Evolutionary conservation across 176 grass and related monocot genomes (phyloP).

Genomic region (Pharus latifolius): DNA sequence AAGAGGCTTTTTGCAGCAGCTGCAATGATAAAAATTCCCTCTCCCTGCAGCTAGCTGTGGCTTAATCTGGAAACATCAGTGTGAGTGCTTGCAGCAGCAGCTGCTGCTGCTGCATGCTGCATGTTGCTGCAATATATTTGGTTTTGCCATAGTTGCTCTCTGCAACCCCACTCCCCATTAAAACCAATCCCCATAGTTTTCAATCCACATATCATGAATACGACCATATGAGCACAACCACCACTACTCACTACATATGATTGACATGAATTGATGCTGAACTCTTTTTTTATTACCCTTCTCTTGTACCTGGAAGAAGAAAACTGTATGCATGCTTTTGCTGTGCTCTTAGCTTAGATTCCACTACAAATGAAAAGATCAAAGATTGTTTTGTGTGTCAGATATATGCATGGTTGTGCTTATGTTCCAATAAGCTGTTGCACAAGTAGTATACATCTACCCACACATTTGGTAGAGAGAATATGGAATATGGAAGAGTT

Average conservation of each 20-base stretch:
- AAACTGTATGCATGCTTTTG: not conserved
- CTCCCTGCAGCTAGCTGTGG: not conserved
- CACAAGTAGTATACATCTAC: not conserved
- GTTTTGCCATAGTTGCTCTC: slow-evolving; percentile 6
- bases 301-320: not conserved
- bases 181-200: slow-evolving; percentile 17
- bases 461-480: not conserved
- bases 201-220: slow-evolving; percentile 31
- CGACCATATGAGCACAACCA: slow-evolving; percentile 13
- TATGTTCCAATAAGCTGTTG: not conserved
- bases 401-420: not conserved
- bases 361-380: not conserved
- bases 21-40: slow-evolving; percentile 40
- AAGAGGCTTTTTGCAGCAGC: slow-evolving; percentile 30
- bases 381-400: not conserved
- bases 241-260: slow-evolving; percentile 17
- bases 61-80: slow-evolving; percentile 12
- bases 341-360: not conserved
- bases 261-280: slow-evolving; percentile 12
- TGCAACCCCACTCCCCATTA: slow-evolving; percentile 23
- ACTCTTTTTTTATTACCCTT: not conserved
- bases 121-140: not conserved
- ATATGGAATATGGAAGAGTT: not conserved
- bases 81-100: slow-evolving; percentile 9
- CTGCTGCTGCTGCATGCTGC: not conserved